Conservation (phyloP, 371 early-diverging fungal genomes). For the Umbelopsis sp. region DNA sequence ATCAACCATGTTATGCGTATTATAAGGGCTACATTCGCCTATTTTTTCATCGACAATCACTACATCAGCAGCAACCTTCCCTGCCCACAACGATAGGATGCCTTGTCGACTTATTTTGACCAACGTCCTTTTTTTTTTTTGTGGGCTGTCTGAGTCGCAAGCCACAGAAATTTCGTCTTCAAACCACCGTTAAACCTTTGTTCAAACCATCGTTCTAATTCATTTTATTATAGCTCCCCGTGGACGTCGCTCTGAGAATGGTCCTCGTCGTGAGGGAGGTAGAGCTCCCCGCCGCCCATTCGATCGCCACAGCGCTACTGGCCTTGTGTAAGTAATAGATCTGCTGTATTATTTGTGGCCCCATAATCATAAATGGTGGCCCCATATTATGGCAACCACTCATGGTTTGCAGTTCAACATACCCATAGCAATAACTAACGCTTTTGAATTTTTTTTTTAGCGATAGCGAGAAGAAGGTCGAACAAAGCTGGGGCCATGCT, state of each 20-base stretch:
- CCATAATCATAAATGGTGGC: background rate
- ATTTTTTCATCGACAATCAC: too few relatives aligned
- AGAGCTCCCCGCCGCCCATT: conserved; percentile 54
- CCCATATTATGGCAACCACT: too few relatives aligned
- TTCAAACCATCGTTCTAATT: background rate
- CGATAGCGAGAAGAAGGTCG: conserved; percentile 86
- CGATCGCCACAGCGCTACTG: conserved; percentile 84
- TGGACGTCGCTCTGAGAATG: conserved; percentile 15
- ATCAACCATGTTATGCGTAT: too few relatives aligned
- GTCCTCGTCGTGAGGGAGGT: conserved; percentile 17
- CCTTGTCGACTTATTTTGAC: too few relatives aligned
- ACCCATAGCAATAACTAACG: too few relatives aligned
- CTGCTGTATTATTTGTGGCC: background rate
- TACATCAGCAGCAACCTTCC: too few relatives aligned
- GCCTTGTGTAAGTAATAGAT: conserved; percentile 56
- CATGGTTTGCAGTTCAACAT: too few relatives aligned
- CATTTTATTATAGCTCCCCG: background rate
- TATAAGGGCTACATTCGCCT: too few relatives aligned
- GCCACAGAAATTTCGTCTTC: background rate
- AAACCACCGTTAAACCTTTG: too few relatives aligned
- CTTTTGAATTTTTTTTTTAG: conserved; percentile 20
- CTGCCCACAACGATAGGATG: too few relatives aligned
- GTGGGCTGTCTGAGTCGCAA: background rate
- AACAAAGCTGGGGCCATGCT: conserved; percentile 78
- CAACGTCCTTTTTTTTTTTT: too few relatives aligned